Evolutionary conservation across 441 rosid species (phyloP).

Genomic region (Corymbia calophylla): DNA sequence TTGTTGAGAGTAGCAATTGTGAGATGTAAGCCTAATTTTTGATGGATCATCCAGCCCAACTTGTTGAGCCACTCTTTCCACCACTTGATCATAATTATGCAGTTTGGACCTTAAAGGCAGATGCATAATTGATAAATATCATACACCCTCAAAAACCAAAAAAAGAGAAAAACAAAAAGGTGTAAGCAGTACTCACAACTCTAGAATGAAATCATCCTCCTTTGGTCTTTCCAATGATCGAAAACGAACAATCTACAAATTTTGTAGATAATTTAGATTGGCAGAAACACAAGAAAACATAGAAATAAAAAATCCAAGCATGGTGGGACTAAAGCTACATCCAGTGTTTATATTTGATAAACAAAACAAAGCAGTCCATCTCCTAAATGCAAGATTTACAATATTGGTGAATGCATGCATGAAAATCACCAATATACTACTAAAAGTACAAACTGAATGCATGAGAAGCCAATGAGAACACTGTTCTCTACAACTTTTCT

Average conservation of each 20-base stretch:
- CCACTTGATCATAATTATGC: constrained; percentile 86
- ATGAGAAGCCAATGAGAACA: background rate
- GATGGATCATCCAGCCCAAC: constrained; percentile 84
- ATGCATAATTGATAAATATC: constrained; percentile 9
- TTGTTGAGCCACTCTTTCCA: constrained; percentile 72
- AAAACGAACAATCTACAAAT: constrained; percentile 68
- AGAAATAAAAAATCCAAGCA: background rate
- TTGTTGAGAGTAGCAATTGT: constrained; percentile 97
- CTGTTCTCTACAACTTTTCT: background rate
- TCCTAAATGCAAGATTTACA: background rate
- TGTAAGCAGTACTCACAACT: constrained; percentile 51
- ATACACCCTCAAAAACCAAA: background rate
- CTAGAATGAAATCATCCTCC: constrained; percentile 83
- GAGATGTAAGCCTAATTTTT: constrained; percentile 87
- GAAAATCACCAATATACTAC: background rate
- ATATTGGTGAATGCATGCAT: background rate
- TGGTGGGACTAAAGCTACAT: background rate
- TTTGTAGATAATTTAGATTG: background rate
- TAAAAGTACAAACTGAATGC: background rate
- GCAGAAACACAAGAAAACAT: background rate
- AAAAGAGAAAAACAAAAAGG: background rate
- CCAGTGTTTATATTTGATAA: background rate
- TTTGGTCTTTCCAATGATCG: constrained; percentile 83
- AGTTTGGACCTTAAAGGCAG: constrained; percentile 71
- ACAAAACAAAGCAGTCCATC: background rate